These are phyloP conservation scores for Epichloe aotearoae DNA, from an alignment of 2,329 filamentous ascomycete species.

Conservation along the genomic window DNA sequence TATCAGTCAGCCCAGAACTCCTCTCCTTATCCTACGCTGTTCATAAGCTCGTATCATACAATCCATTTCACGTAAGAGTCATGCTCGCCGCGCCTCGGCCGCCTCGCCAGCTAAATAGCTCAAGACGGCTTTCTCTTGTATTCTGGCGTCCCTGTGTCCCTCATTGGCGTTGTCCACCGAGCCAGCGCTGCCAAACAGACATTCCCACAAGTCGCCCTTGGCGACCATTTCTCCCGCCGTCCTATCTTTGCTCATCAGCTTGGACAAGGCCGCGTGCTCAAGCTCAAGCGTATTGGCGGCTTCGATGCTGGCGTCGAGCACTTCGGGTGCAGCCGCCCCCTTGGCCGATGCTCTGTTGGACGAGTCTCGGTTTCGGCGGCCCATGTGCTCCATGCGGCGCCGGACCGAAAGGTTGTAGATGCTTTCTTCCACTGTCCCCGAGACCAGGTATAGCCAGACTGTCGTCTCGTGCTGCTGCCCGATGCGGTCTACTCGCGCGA, in stretches of 20 bases:
- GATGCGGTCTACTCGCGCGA: conserved; percentile 88
- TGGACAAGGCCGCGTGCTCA: conserved; percentile 56
- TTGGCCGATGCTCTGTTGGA: conserved; percentile 24
- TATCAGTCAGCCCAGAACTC: neutral
- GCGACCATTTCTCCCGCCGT: conserved; percentile 68
- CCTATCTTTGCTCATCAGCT: conserved; percentile 56
- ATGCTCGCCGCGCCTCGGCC: conserved; percentile 11
- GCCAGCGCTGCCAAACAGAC: conserved; percentile 57
- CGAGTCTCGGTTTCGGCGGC: conserved; percentile 15
- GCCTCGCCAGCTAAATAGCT: conserved; percentile 33
- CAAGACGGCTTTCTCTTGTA: conserved; percentile 23
- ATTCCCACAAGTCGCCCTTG: conserved; percentile 73
- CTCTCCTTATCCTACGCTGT: too few species aligned
- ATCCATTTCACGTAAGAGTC: neutral
- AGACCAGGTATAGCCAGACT: conserved; percentile 90
- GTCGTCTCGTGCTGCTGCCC: conserved; percentile 80
- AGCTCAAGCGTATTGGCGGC: conserved; percentile 75
- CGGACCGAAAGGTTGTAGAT: conserved; percentile 80
- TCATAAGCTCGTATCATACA: neutral
- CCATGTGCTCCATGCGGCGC: conserved; percentile 67
- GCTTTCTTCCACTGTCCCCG: conserved; percentile 79
- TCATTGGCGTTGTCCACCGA: conserved; percentile 13
- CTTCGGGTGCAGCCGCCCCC: conserved; percentile 25
- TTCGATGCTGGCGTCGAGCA: conserved; percentile 55
- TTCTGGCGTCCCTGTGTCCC: conserved; percentile 12